These are phyloP conservation scores for Lithospermum erythrorhizon DNA, from an alignment of 257 asterid species.

Conservation along the genomic window DNA sequence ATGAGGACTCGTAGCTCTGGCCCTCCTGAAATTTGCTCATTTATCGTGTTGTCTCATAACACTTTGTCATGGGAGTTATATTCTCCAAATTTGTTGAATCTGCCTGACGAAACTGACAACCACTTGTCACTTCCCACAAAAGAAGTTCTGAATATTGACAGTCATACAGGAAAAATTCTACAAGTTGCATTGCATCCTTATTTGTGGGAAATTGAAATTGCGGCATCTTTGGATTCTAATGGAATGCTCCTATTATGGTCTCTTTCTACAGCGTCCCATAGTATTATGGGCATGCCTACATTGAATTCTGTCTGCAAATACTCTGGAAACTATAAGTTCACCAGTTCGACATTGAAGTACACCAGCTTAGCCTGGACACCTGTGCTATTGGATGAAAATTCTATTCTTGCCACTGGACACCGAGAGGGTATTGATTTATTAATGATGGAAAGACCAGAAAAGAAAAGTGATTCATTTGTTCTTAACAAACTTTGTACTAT, in stretches of 20 bases:
- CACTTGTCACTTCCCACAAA: slow-evolving; percentile 28
- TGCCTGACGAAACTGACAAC: slow-evolving; percentile 27
- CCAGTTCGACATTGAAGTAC: slow-evolving; percentile 40
- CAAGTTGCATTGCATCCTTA: slow-evolving; percentile 78
- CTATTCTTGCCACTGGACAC: slow-evolving; percentile 65
- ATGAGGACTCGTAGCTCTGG: slow-evolving; percentile 59
- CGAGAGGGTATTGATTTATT: slow-evolving; percentile 66
- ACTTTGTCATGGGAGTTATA: slow-evolving; percentile 57
- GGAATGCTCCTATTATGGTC: slow-evolving; percentile 78
- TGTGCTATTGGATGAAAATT: slow-evolving; percentile 36
- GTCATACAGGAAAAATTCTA: slow-evolving; percentile 55
- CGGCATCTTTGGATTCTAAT: slow-evolving; percentile 72
- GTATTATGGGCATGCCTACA: slow-evolving; percentile 49
- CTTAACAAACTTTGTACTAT: slow-evolving; percentile 44
- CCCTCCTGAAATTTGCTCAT: slow-evolving; percentile 63
- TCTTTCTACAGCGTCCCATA: slow-evolving; percentile 40
- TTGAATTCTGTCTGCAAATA: slow-evolving; percentile 61
- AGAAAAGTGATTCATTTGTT: slow-evolving; percentile 25
- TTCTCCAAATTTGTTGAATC: slow-evolving; percentile 30
- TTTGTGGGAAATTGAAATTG: slow-evolving; percentile 46
- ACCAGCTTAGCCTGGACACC: slow-evolving; percentile 88
- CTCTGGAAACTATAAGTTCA: slow-evolving; percentile 26
- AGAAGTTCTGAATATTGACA: slow-evolving; percentile 49
- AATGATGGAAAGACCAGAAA: slow-evolving; percentile 30
- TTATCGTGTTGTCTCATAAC: slow-evolving; percentile 56